phyloP scores from a whole-genome alignment of 768 basidiomycete genomes.

The Mycena leptocephala region DNA sequence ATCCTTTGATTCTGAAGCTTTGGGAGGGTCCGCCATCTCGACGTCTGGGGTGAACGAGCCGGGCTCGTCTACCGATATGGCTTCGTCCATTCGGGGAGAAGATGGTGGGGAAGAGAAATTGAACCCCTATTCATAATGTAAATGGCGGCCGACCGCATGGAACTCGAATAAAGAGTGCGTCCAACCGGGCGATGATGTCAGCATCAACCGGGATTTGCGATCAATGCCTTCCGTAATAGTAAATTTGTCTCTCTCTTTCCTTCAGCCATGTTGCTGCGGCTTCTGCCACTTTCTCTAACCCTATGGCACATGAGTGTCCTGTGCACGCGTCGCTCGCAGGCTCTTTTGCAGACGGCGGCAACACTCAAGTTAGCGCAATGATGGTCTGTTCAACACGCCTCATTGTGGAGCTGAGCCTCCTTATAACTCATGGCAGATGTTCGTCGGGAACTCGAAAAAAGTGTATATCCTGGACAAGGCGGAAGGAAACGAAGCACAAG shows the following conservation, averaged over 20 bases:
- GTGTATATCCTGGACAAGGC: slow-evolving; percentile 96
- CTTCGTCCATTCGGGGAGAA: too few relatives aligned
- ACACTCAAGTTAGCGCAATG: slow-evolving; percentile 68
- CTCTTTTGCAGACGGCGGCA: slow-evolving; percentile 62
- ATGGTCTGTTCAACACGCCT: slow-evolving; percentile 61
- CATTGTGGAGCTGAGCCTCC: not conserved
- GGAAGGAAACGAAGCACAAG: slow-evolving; percentile 75
- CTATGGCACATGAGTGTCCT: slow-evolving; percentile 61
- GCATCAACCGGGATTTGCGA: too few relatives aligned
- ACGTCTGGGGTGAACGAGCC: too few relatives aligned
- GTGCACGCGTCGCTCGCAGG: slow-evolving; percentile 57
- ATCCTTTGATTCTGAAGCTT: too few relatives aligned
- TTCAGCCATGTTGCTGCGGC: slow-evolving; percentile 45
- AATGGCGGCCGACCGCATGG: too few relatives aligned
- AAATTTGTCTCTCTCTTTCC: not conserved
- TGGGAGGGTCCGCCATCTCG: too few relatives aligned
- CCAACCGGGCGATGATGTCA: too few relatives aligned
- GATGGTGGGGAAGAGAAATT: too few relatives aligned
- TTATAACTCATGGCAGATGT: slow-evolving; percentile 66
- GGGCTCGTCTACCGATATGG: too few relatives aligned
- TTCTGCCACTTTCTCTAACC: slow-evolving; percentile 55
- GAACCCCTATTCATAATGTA: too few relatives aligned
- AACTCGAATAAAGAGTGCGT: too few relatives aligned
- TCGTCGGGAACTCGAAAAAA: slow-evolving; percentile 84
- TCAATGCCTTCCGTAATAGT: too few relatives aligned